Evolutionary conservation across 2,329 filamentous ascomycete genomes (phyloP).

Genomic region (Neofusicoccum umdonicola): DNA sequence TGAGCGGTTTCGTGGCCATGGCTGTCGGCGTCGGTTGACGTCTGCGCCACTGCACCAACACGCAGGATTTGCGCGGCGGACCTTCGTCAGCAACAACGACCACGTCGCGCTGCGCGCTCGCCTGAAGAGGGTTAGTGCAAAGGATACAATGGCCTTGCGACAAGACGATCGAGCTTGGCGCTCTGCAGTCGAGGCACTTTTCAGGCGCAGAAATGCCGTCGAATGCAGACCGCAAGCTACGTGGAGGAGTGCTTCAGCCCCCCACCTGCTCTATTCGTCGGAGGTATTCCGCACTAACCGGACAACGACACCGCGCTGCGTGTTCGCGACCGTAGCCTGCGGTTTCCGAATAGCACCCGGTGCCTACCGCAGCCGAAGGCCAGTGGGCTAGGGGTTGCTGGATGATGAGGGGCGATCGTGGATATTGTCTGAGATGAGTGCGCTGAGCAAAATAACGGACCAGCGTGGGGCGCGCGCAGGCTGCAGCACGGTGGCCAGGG

Average conservation of each 20-base stretch:
- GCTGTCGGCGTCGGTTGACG: neutral
- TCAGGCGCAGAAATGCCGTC: no score
- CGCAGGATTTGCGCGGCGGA: neutral
- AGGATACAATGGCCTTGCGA: no score
- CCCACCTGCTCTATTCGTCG: no score
- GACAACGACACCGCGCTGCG: no score
- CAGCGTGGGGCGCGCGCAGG: neutral
- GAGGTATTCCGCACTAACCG: no score
- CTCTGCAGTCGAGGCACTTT: no score
- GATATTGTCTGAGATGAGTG: constrained; percentile 10
- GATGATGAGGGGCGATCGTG: constrained; percentile 7
- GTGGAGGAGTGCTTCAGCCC: no score
- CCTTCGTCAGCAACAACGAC: neutral
- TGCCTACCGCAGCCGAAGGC: neutral
- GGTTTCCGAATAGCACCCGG: neutral
- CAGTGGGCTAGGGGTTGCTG: neutral
- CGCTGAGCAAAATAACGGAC: constrained; percentile 8
- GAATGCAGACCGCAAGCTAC: no score
- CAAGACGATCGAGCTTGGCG: no score
- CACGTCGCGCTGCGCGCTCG: neutral
- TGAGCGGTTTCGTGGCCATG: constrained; percentile 33
- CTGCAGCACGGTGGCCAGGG: neutral
- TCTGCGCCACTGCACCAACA: neutral
- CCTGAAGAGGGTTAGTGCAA: neutral
- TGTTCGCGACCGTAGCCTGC: no score